phyloP scores from a whole-genome alignment of 2,329 filamentous ascomycete species.

The Penicillium sp. region DNA sequence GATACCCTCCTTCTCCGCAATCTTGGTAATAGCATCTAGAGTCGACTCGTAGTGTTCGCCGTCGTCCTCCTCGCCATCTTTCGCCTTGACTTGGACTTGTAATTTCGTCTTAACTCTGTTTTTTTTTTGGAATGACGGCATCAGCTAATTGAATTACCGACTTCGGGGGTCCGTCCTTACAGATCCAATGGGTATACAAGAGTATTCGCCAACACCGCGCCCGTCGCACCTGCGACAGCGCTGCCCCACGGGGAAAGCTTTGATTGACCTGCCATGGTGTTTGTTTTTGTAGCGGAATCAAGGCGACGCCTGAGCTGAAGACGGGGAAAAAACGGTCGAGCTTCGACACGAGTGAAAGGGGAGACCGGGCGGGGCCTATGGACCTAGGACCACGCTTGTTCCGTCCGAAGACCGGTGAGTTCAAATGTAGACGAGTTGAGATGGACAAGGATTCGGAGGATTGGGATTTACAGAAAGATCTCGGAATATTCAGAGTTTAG shows the following conservation, averaged over 20 bases:
- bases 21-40: constrained; percentile 83
- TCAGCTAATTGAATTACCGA: background rate
- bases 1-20: constrained; percentile 76
- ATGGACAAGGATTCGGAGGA: background rate
- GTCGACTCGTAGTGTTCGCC: constrained; percentile 81
- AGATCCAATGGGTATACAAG: constrained; percentile 96
- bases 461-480: background rate
- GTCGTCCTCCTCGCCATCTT: constrained; percentile 44
- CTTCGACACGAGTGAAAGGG: constrained; percentile 16
- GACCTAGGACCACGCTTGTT: constrained; percentile 9
- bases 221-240: constrained; percentile 87
- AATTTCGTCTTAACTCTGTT: constrained; percentile 88
- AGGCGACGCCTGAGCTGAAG: constrained; percentile 1
- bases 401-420: constrained; percentile 16
- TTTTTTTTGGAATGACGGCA: background rate
- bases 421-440: background rate
- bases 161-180: constrained; percentile 54
- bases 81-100: constrained; percentile 83
- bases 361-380: constrained; percentile 22
- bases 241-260: constrained; percentile 92
- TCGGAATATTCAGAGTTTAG: background rate
- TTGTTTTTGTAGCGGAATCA: constrained; percentile 2
- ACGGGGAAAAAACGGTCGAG: constrained; percentile 10
- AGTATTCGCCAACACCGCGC: constrained; percentile 91
- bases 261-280: constrained; percentile 54